Base-by-base conservation (phyloP, 2,329 filamentous ascomycete genomes). In the Diaporthe aspalathi region DNA sequence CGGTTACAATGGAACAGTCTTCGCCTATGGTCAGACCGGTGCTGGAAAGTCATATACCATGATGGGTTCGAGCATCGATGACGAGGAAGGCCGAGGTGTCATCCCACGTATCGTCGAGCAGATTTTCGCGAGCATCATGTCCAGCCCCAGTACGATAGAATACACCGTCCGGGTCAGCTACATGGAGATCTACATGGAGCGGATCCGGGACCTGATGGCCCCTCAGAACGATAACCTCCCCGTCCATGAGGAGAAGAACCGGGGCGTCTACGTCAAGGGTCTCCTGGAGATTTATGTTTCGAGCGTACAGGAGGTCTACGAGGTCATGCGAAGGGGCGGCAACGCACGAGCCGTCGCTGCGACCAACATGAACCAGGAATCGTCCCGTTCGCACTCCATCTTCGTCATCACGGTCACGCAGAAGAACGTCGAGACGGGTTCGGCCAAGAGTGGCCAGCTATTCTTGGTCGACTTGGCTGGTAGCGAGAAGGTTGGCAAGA, bases 101-200 rank as follows among this genome's bases (percentile, higher is more conserved):
- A 98, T 98, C 77, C 96, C 96, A 65, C 92, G 96, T 78, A 98
- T 98, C 76, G 92, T 98, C 76, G 94, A 98, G 83, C 95, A 98
- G 84, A 98, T 98, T 80, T 98, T 98, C 81, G 92, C 93, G 77
- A 97, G 93, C 83, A 98, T 98, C 81, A 88, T 98, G 83, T 91
- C 93, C 27, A 97, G 94, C 77, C 94, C 95, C 53, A 91, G 91
- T 77, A 97, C 94, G 76, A 98, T 98, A 81, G 96, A 98, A 83
- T 98, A 98, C 83, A 98, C 95, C n/a, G 95, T 99, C 67, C 91
- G 95, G 70, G 95, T 98, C 79, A 97, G 94, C 82, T 98, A 98
- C 83, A 98, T 99, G 95, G 96, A 99, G 83, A 98, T 99, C 75
- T 99, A 99, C 86, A 99, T 98, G 96, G 96, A 99, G 85, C 91